Base-by-base conservation (phyloP, 192 early-diverging fungal genomes). In the Backusella psychrophila region DNA sequence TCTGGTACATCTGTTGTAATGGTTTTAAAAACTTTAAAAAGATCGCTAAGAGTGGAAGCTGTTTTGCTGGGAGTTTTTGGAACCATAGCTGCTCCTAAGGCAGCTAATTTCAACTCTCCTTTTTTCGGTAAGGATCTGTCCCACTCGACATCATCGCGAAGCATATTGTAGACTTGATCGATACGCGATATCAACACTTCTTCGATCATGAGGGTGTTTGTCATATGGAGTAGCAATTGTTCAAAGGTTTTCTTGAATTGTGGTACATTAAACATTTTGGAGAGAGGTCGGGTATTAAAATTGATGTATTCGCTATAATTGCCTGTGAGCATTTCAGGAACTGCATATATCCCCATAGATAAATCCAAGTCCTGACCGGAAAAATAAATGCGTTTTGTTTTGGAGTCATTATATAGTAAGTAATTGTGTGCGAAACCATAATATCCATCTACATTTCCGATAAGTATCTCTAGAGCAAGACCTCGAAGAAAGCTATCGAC, bases 231-330 rank as follows among this genome's bases (percentile, higher is more conserved):
- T 1, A 71, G 6, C 26, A 71, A 33, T 6, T 12, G 42, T 26
- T 71, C 69, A 41, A 71, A 71, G 21, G 69, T 21, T 29, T 33
- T 33, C 33, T 3, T 33, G 3, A 33, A 33, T 33, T 33, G 33
- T 33, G 33, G 33, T 3, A 33, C 21, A 21, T 71, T 36, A 6
- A 77, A 11, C 23, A 77, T 71, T 21, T 71, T 70, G 6, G 52
- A 31, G 3, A 65, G 36, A 31, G 33, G 11, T 6, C 69, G 46
- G 3, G 29, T 21, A 26, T 23, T 9, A 21, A 77, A 77, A 2
- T 69, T 46, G 12, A 69, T 49, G 46, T 59, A 79, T 12, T 79
- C n/a, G 0, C 0, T 38, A 69, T 79, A 79, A 39, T 79, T 63
- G 4, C 73, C 73, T 0, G 23, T 69, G 14, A n/a, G 44, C 12